A percentile compares a stretch with the other conserved stretches of the same genome.
phyloP scores from a whole-genome alignment of 2,329 filamentous ascomycete genomes.

The Diaporthe citrichinensis region DNA sequence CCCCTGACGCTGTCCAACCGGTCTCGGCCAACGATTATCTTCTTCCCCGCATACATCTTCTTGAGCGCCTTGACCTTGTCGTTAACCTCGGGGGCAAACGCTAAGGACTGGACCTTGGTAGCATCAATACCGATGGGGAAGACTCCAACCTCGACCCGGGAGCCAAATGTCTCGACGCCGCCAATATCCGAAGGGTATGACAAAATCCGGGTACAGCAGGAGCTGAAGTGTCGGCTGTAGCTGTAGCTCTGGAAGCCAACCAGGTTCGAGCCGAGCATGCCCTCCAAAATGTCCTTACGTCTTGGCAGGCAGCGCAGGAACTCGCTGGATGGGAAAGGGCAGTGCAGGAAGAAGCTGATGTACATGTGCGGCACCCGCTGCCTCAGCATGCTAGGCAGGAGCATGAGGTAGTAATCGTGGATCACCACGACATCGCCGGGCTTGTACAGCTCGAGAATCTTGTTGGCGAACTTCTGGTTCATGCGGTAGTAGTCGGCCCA shows the following conservation, averaged over 20 bases:
- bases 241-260: conserved; percentile 96
- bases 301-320: conserved; percentile 91
- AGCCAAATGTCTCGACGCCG: conserved; percentile 90
- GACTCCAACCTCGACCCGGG: conserved; percentile 90
- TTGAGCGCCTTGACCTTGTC: conserved; percentile 81
- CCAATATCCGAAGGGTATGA: conserved; percentile 90
- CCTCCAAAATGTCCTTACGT: conserved; percentile 91
- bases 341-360: conserved; percentile 94
- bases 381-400: conserved; percentile 89
- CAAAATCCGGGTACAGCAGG: conserved; percentile 91
- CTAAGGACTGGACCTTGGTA: conserved; percentile 80
- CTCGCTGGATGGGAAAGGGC: conserved; percentile 96
- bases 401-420: conserved; percentile 93
- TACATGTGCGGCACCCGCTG: conserved; percentile 91
- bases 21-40: conserved; percentile 94
- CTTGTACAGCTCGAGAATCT: conserved; percentile 89
- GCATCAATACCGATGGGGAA: conserved; percentile 97
- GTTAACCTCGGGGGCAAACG: conserved; percentile 79
- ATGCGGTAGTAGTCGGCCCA: conserved; percentile 95
- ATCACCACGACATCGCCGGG: conserved; percentile 93
- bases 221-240: conserved; percentile 94
- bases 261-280: conserved; percentile 91
- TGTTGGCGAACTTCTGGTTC: conserved; percentile 93
- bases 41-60: conserved; percentile 87
- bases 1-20: conserved; percentile 93